These are phyloP conservation scores for Nyssa sinensis DNA, from an alignment of 148 eudicot genomes.

Conservation along the genomic window DNA sequence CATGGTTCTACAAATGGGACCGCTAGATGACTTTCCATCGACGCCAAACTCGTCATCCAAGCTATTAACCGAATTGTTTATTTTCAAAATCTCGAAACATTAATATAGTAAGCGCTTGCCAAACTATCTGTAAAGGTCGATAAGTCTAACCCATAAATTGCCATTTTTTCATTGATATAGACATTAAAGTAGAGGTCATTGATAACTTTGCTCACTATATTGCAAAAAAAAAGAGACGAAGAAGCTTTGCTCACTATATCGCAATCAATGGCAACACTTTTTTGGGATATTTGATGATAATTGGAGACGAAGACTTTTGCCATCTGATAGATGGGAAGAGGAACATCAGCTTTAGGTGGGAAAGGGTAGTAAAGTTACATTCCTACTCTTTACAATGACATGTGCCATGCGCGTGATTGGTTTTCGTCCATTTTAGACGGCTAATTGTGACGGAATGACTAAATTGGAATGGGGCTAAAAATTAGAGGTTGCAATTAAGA, in stretches of 20 bases:
- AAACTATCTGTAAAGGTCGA: constrained; percentile 35
- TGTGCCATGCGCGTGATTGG: too few species aligned
- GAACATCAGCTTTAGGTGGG: constrained; percentile 32
- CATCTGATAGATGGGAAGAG: constrained; percentile 49
- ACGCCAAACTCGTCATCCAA: constrained; percentile 45
- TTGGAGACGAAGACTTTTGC: constrained; percentile 61
- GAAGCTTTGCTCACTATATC: constrained; percentile 32
- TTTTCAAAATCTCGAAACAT: constrained; percentile 53
- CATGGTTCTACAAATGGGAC: constrained; percentile 16
- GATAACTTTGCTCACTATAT: constrained; percentile 41
- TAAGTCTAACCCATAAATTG: constrained; percentile 40
- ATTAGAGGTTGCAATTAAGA: too few species aligned
- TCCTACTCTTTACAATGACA: too few species aligned
- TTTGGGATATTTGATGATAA: constrained; percentile 27
- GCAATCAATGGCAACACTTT: constrained; percentile 43
- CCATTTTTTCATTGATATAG: constrained; percentile 38
- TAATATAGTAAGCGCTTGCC: constrained; percentile 46
- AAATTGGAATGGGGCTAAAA: too few species aligned
- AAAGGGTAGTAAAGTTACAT: too few species aligned
- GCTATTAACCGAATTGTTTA: constrained; percentile 47
- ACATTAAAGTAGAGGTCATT: constrained; percentile 57
- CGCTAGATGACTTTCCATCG: constrained; percentile 10
- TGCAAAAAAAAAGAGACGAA: constrained; percentile 58
- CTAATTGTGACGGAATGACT: too few species aligned
- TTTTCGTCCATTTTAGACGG: too few species aligned